A percentile compares a stretch with the other conserved stretches of the same genome.
These are phyloP conservation scores for Eremothecium cymbalariae DNA, from an alignment of 1,139 yeast species.

Conservation along the genomic window DNA sequence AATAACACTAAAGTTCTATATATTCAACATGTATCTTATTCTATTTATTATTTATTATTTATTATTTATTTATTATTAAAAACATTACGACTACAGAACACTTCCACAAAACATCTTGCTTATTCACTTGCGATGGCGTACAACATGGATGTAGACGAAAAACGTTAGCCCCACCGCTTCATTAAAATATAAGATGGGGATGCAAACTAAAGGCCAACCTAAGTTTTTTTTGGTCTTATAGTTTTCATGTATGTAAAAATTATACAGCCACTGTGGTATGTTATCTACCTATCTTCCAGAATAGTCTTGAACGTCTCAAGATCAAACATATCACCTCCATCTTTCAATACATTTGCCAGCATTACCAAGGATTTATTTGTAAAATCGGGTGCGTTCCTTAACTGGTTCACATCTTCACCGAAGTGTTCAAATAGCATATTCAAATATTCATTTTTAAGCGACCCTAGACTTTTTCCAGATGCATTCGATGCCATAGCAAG, in stretches of 20 bases:
- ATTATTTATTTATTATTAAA: too few species aligned
- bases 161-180: too few species aligned
- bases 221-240: too few species aligned
- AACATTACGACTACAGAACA: too few species aligned
- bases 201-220: too few species aligned
- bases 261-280: neutral
- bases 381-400: constrained; percentile 61
- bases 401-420: constrained; percentile 54
- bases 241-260: neutral
- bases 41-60: too few species aligned
- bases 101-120: too few species aligned
- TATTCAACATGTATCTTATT: too few species aligned
- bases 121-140: too few species aligned
- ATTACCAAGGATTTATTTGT: constrained; percentile 49
- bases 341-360: constrained; percentile 57
- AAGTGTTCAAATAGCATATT: constrained; percentile 50
- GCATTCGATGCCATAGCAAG: constrained; percentile 6
- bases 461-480: constrained; percentile 13
- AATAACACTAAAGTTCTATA: too few species aligned
- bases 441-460: constrained; percentile 46
- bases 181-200: too few species aligned
- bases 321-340: constrained; percentile 61
- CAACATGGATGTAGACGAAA: too few species aligned
- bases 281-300: constrained; percentile 10
- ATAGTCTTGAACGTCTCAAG: constrained; percentile 43